These are phyloP conservation scores for Exobasidium cylindrosporum DNA, from an alignment of 1,284 basidiomycete genomes.

Conservation along the genomic window DNA sequence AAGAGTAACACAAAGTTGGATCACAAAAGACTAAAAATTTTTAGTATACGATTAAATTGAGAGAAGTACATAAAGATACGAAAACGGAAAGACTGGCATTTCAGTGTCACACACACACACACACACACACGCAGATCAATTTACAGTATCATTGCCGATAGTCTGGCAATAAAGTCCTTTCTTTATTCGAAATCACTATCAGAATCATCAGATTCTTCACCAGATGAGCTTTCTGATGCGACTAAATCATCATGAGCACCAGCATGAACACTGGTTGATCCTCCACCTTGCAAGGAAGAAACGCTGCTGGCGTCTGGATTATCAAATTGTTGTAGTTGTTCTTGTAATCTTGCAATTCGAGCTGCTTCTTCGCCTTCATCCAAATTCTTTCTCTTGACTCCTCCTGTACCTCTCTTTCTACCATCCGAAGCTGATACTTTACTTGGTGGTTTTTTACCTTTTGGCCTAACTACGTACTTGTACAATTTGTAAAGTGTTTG, in stretches of 20 bases:
- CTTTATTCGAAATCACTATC: slow-evolving; percentile 29
- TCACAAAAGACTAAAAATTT: too few relatives aligned
- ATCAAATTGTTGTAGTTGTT: slow-evolving; percentile 52
- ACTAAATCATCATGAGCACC: slow-evolving; percentile 53
- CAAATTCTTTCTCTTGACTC: slow-evolving; percentile 54
- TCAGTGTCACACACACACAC: too few relatives aligned
- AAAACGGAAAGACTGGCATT: too few relatives aligned
- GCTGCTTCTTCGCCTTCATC: slow-evolving; percentile 53
- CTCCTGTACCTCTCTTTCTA: slow-evolving; percentile 51
- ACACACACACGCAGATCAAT: too few relatives aligned
- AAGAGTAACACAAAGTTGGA: too few relatives aligned
- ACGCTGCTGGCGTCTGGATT: slow-evolving; percentile 25
- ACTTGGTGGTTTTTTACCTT: slow-evolving; percentile 36
- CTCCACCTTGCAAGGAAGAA: slow-evolving; percentile 3
- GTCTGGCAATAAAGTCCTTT: too few relatives aligned
- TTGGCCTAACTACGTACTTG: slow-evolving; percentile 53
- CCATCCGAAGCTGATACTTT: slow-evolving; percentile 45
- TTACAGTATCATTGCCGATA: too few relatives aligned
- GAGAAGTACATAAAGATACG: too few relatives aligned
- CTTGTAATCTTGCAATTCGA: slow-evolving; percentile 48
- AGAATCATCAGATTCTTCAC: slow-evolving; percentile 27
- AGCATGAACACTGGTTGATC: slow-evolving; percentile 10
- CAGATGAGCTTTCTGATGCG: slow-evolving; percentile 46
- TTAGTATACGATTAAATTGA: too few relatives aligned
- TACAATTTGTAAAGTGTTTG: slow-evolving; percentile 54